phyloP scores from a whole-genome alignment of 441 rosid genomes.

The Erodium trifolium region DNA sequence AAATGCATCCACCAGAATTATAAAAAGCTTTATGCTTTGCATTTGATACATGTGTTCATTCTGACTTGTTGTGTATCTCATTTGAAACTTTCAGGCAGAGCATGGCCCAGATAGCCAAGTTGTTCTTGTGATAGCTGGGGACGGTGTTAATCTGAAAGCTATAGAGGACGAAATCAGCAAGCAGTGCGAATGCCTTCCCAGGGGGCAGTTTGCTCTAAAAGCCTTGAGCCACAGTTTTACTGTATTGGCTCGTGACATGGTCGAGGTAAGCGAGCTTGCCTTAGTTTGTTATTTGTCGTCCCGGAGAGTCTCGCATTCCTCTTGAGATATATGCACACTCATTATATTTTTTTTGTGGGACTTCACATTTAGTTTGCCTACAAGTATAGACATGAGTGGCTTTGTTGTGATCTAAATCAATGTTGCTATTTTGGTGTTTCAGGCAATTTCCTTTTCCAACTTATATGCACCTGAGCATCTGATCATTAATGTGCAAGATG shows the following conservation, averaged over 20 bases:
- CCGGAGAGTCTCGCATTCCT: neutral
- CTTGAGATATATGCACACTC: neutral
- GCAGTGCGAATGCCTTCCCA: constrained; percentile 66
- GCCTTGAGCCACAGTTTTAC: constrained; percentile 76
- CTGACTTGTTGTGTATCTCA: neutral
- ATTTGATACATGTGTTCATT: neutral
- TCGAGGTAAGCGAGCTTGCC: constrained; percentile 41
- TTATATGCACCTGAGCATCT: constrained; percentile 88
- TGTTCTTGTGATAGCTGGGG: constrained; percentile 77
- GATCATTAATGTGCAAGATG: constrained; percentile 71
- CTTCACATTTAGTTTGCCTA: neutral
- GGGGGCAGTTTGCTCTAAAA: constrained; percentile 74
- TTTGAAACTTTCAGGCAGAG: constrained; percentile 58
- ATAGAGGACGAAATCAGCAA: constrained; percentile 69
- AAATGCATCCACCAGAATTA: neutral
- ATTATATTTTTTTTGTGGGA: too few species aligned
- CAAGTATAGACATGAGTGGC: neutral
- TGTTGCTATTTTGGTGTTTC: constrained; percentile 11
- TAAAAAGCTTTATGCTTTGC: neutral
- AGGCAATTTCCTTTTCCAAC: constrained; percentile 80
- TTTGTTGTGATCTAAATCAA: neutral
- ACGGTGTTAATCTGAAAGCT: constrained; percentile 61
- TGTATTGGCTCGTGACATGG: constrained; percentile 70
- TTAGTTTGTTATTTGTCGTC: neutral
- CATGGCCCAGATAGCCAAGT: constrained; percentile 98